phyloP scores from a whole-genome alignment of 305 asterid species.

The Caryopteris hybrid region DNA sequence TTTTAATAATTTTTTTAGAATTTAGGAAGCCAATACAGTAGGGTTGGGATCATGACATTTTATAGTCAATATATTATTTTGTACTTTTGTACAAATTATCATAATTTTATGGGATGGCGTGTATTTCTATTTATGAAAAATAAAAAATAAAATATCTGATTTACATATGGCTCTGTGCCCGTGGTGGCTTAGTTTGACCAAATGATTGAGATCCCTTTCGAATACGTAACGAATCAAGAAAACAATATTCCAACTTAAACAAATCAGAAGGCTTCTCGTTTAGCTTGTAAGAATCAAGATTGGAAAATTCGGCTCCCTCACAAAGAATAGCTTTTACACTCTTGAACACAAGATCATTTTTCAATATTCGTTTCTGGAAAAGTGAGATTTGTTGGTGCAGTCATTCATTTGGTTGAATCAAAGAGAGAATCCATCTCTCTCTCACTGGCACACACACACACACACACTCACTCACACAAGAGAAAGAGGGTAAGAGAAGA shows the following conservation, averaged over 20 bases:
- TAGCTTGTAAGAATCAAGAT: neutral
- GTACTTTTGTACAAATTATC: too few relatives aligned
- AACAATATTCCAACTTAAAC: neutral
- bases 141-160: too few relatives aligned
- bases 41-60: too few relatives aligned
- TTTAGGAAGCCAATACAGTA: too few relatives aligned
- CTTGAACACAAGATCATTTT: neutral
- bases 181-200: constrained; percentile 12
- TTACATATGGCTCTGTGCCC: too few relatives aligned
- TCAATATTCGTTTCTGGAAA: constrained; percentile 8
- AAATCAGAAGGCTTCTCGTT: neutral
- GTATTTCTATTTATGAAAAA: too few relatives aligned
- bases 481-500: constrained; percentile 18
- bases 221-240: neutral
- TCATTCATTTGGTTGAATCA: neutral
- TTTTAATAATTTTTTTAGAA: too few relatives aligned
- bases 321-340: neutral
- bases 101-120: too few relatives aligned
- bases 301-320: neutral
- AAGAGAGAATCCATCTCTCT: neutral
- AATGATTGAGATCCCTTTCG: too few relatives aligned
- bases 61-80: too few relatives aligned
- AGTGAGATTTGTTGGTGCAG: neutral
- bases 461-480: too few relatives aligned
- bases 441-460: neutral